A percentile compares a stretch with the other conserved stretches of the same genome.
phyloP scores from a whole-genome alignment of 2,329 filamentous ascomycete species.

The Trichocomaceae sp. region DNA sequence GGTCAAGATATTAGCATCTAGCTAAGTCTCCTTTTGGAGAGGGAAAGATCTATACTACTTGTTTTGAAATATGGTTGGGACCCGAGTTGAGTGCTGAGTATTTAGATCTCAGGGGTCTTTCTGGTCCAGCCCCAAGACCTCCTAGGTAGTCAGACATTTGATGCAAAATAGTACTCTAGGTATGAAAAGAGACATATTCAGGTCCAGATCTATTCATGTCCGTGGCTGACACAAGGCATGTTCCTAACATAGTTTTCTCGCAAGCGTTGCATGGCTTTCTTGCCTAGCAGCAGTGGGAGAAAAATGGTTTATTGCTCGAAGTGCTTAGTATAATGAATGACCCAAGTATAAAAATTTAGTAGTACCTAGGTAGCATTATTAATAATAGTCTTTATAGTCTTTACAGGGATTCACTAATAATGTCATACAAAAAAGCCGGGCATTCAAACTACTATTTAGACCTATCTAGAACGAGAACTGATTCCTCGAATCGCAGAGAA shows the following conservation, averaged over 20 bases:
- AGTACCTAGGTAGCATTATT: too few relatives aligned
- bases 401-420: background rate
- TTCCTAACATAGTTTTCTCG: background rate
- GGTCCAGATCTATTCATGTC: background rate
- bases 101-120: background rate
- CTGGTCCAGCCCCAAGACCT: too few relatives aligned
- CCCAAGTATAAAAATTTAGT: background rate
- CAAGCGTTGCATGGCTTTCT: background rate
- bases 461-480: background rate
- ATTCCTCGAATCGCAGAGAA: background rate
- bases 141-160: background rate
- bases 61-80: background rate
- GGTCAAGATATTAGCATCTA: background rate
- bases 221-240: background rate
- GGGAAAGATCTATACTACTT: background rate
- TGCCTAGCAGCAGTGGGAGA: background rate
- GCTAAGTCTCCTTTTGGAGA: background rate
- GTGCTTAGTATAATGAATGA: background rate
- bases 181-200: background rate
- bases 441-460: background rate
- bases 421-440: background rate
- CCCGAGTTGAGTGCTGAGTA: background rate
- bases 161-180: too few relatives aligned
- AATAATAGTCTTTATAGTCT: too few relatives aligned
- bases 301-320: background rate